Base-by-base conservation (phyloP, 768 basidiomycete species). In the Amanita polypyramis region DNA sequence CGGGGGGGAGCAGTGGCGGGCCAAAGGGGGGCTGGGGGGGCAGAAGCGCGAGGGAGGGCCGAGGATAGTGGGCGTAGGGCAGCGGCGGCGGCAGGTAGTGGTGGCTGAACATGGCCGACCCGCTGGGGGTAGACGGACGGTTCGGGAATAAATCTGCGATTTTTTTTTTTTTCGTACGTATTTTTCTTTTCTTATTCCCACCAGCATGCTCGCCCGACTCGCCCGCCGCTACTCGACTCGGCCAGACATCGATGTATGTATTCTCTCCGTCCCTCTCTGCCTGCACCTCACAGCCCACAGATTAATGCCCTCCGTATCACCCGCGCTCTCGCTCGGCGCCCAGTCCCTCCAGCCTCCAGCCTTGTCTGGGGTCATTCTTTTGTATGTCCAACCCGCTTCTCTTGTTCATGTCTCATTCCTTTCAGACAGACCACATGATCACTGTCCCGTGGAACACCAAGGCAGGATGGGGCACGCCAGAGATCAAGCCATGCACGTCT, bases 291-390 rank as follows among this genome's bases (percentile, higher is more conserved):
- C n/a, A 21, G 15, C 3, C 45, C 3, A n/a, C 51, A 87, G 84
- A 69, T 74, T 37, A 70, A 73, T 1, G 61, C 64, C 36, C 72
- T 87, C 35, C 65, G 77, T 51, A 56, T 85, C 20, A 64, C 59
- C 8, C 63, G 60, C 41, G 81, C 70, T 27, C 15, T 61, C 17
- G 72, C 67, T 21, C 88, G 85, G 0, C 77, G 77, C 53, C 63
- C 72, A 5, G 68, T 77, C 5, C 88, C 91, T 2, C 73, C 80
- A 0, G 70, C 81, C 9, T 75, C 79, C 1, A 71, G 72, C 29
- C 74, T 96, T 47, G 71, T 84, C 5, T 98, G 95, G 58, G 94
- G 94, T 0, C 81, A 79, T 59, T 86, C 80, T 19, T 94, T 95
- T 57, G 84, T 85, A 59, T 67, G 80, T 64, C 61, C 43, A 38